Evolutionary conservation across 2,329 filamentous ascomycete species (phyloP), one percentile per base, ranked within the genome.

Genomic region (Phoma sp.): DNA sequence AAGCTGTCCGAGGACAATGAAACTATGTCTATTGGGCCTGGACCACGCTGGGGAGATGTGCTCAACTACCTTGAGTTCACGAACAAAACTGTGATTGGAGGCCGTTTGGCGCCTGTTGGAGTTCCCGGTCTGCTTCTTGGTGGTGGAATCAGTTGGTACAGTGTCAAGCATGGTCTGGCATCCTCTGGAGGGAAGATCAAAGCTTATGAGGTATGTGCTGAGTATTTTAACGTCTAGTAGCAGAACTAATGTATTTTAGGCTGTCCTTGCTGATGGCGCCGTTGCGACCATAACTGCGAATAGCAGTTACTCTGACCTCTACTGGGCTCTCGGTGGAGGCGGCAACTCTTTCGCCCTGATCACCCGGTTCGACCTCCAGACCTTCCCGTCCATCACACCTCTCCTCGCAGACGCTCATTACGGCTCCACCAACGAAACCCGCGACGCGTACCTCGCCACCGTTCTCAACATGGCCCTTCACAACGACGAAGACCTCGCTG

Each of bases 301-400:
- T 6, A 57, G 39, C 32, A 40, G 48, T 14, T 65, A 69, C 26
- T 48, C 62, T 5, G 68, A 72, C 43, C 60, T 72, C 4, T 69
- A 65, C 49, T 72, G 68, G 67, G 69, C 68, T 1, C 59, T 72
- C n/a, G 50, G 58, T 12, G 68, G 68, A 11, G 62, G 62, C 11
- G 60, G 59, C n/a, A 65, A 63, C 45, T 59, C 53, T 12, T 65
- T 65, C 37, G 60, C 52, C n/a, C 11, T 65, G 7, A 46, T 65
- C 14, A 65, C 60, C 3, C 56, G 53, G 15, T 63, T 65, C 43
- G 51, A 60, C 12, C 36, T 59, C 3, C 52, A 59, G 18, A 64
- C 61, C 10, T 57, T 57, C 33, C 42, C 43, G 2, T 45, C 42
- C 15, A 42, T 32, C 11, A 48, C 47, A n/a, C 25, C 60, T 9